These are phyloP conservation scores for Choanephora cucurbitarum DNA, from an alignment of 371 early-diverging fungal species.

Conservation along the genomic window DNA sequence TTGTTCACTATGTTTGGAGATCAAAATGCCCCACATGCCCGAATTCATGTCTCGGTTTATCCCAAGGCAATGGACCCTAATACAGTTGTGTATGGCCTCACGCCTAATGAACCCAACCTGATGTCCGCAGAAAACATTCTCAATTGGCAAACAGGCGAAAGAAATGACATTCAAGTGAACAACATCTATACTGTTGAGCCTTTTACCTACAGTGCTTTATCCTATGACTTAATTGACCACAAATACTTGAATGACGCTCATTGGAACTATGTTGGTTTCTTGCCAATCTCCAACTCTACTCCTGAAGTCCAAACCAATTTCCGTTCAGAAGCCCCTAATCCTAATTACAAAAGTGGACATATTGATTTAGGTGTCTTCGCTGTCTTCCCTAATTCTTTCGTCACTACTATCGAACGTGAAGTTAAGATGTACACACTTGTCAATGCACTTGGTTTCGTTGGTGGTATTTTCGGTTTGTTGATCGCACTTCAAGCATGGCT, in stretches of 20 bases:
- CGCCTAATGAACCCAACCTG: slow-evolving; percentile 21
- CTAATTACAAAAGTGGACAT: slow-evolving; percentile 34
- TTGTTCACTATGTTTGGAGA: slow-evolving; percentile 46
- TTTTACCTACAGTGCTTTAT: slow-evolving; percentile 41
- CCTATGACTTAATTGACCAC: slow-evolving; percentile 43
- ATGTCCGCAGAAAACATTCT: slow-evolving; percentile 29
- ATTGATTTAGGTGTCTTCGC: slow-evolving; percentile 35
- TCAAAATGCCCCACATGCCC: slow-evolving; percentile 28
- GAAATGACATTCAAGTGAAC: slow-evolving; percentile 41
- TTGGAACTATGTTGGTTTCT: slow-evolving; percentile 56
- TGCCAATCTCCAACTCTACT: slow-evolving; percentile 44
- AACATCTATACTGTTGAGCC: slow-evolving; percentile 45
- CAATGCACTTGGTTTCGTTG: slow-evolving; percentile 52
- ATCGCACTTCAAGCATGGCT: slow-evolving; percentile 49
- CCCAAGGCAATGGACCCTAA: slow-evolving; percentile 53
- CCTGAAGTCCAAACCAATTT: slow-evolving; percentile 44
- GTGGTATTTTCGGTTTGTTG: slow-evolving; percentile 53
- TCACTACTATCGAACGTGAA: slow-evolving; percentile 32
- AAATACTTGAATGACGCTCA: slow-evolving; percentile 41
- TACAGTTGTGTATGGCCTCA: slow-evolving; percentile 31
- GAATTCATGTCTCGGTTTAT: slow-evolving; percentile 47
- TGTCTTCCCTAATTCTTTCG: slow-evolving; percentile 32
- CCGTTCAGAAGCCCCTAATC: slow-evolving; percentile 46
- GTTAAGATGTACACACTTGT: slow-evolving; percentile 51
- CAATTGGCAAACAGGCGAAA: slow-evolving; percentile 43